Evolutionary conservation across 2,329 filamentous ascomycete genomes (phyloP).

Genomic region (Chaetomium olivaceum): DNA sequence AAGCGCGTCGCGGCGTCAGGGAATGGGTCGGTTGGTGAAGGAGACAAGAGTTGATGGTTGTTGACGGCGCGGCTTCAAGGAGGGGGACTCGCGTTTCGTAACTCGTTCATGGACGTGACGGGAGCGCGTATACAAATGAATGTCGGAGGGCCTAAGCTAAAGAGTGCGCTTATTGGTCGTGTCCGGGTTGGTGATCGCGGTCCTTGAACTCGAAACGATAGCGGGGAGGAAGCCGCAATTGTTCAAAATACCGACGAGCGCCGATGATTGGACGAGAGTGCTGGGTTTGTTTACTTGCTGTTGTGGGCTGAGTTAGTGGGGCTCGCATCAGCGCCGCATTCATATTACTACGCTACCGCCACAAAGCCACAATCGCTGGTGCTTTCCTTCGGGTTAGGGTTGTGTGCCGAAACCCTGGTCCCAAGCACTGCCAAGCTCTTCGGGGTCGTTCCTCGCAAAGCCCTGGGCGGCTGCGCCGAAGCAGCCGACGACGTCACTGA

Average conservation of each 20-base stretch:
- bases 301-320: background rate
- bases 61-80: conserved; percentile 1
- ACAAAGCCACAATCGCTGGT: background rate
- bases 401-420: background rate
- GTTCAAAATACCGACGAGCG: conserved; percentile 17
- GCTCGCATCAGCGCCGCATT: background rate
- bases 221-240: conserved; percentile 22
- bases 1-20: conserved; percentile 4
- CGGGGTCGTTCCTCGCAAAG: background rate
- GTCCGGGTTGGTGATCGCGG: background rate
- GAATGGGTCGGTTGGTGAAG: background rate
- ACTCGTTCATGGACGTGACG: background rate
- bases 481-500: background rate
- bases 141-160: background rate
- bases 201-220: background rate
- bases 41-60: background rate
- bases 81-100: background rate
- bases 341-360: background rate
- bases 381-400: background rate
- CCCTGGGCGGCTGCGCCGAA: background rate
- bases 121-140: background rate
- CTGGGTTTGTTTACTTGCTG: conserved; percentile 34
- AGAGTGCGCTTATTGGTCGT: background rate
- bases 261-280: conserved; percentile 25
- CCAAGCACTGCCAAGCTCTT: background rate